Base-by-base conservation (phyloP, 208 protist species). In the Trichomonas tenax region DNA sequence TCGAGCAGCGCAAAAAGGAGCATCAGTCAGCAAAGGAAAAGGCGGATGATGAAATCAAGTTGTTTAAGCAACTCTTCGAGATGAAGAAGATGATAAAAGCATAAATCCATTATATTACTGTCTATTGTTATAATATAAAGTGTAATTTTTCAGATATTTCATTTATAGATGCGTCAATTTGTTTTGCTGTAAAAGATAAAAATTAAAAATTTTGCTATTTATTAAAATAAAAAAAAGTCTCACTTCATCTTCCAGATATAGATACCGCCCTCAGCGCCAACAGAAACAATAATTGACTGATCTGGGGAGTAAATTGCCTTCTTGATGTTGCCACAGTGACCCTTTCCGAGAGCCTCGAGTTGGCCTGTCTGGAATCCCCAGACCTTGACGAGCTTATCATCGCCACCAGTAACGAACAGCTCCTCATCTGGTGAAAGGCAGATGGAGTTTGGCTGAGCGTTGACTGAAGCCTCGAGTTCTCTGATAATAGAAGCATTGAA, bases 301-400 rank as follows among this genome's bases (percentile, higher is more conserved):
- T 99, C 98, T 0, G 98, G 98, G 14, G 98, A 98, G 26, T 99
- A 98, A 0, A 97, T 97, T 34, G 98, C 98, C 96, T 98, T 98
- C 10, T 97, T 98, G 93, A 99, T 98, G 97, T 98, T 98, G 96
- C 98, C 98, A 96, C 98, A 98, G 97, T 99, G 98, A 44, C 98
- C 98, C 34, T 98, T 96, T 10, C 98, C 98, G 11, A 98, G 72
- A 95, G 31, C 31, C 9, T 31, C 88, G 14, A 86, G 17, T 26
- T 96, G 97, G 15, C 98, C 98, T 34, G 98, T 97, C 72, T 99
- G 98, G 97, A 99, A 99, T 93, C 98, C 97, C 98, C 98, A 99
- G 96, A 99, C 97, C 98, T 99, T 99, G 63, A 99, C 97, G 49
- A 99, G 98, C 82, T 98, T 98, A 96, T 99, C 98, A 93, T 97